Conservation (phyloP, 176 grass and related monocot species). For the Miscanthus lutarioriparius region DNA sequence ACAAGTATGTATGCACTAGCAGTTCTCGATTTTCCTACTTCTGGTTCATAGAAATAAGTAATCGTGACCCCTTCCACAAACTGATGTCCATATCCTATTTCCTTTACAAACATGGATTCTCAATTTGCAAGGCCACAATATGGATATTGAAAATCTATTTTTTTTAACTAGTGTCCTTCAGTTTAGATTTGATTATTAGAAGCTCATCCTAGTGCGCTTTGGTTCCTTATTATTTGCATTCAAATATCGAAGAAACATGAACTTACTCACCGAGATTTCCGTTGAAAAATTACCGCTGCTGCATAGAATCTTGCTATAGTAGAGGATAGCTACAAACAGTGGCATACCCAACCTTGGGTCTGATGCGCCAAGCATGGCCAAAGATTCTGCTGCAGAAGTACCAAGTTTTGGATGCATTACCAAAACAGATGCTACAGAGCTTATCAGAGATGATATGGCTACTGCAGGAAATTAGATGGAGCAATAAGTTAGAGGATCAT, state of each 20-base stretch:
- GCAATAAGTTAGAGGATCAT: constrained; percentile 23
- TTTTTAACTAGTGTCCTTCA: constrained; percentile 5
- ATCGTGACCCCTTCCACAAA: not conserved
- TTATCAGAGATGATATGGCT: constrained; percentile 70
- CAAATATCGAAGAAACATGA: constrained; percentile 33
- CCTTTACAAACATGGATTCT: constrained; percentile 5
- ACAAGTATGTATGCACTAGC: not conserved
- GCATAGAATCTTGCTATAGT: constrained; percentile 75
- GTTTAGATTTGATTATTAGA: constrained; percentile 3
- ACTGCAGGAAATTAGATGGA: constrained; percentile 48
- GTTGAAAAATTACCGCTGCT: constrained; percentile 39
- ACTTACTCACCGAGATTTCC: constrained; percentile 64
- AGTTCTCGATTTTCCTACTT: not conserved
- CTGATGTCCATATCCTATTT: not conserved
- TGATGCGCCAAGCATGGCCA: constrained; percentile 64
- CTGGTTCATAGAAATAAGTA: constrained; percentile 24
- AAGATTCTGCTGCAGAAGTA: constrained; percentile 69
- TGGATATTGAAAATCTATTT: constrained; percentile 24
- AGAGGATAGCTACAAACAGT: constrained; percentile 68
- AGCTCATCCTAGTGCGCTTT: not conserved
- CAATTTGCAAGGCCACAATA: constrained; percentile 23
- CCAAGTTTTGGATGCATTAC: constrained; percentile 69
- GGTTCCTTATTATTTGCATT: constrained; percentile 14
- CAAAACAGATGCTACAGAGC: constrained; percentile 63
- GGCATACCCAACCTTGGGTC: constrained; percentile 75